Evolutionary conservation across 805 yeast genomes (phyloP), one percentile per base, ranked within the genome.

Genomic region (Novakomyces olei): DNA sequence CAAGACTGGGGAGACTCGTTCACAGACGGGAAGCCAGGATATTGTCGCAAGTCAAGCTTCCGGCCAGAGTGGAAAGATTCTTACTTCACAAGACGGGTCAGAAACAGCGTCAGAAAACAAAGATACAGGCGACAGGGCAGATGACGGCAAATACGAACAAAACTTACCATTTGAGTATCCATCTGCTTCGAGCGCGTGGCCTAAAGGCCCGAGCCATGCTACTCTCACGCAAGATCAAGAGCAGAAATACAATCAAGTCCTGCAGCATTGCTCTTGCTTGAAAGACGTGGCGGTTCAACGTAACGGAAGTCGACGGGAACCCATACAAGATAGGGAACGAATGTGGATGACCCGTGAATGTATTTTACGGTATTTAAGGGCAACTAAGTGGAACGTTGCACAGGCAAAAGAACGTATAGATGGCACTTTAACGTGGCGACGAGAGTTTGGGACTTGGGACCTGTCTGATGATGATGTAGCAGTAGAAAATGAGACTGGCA

Each of bases 311-410:
- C 48, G 50, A 1, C 50, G 50, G n/a, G 48, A 47, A 27, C 54
- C 61, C 1, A 46, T 62, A 29, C 49, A 48, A 36, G 57, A 48
- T 15, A 56, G 57, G 29, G 98, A 88, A 51, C 75, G 70, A 50
- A 73, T 92, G 0, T 88, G 98, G 98, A 59, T 88, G 35, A 77
- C 95, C 2, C 65, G 75, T 44, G 98, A 88, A 50, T 88, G 98
- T 49, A 61, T 88, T 36, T 53, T 80, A 45, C 67, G 99, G 49
- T 88, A 88, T 50, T 57, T 85, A 35, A 65, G 95, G 35, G 99
- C 98, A 16, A 76, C 94, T 16, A 85, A 80, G 50, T 88, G 98
- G 98, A 61, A 65, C 19, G 62, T 61, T 1, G 53, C 61, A 19
- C 78, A 73, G 8, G 77, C 91, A 26, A 72, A 71, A 32, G 63